phyloP scores from a whole-genome alignment of 148 eudicot species.

The Rhododendron simsii region DNA sequence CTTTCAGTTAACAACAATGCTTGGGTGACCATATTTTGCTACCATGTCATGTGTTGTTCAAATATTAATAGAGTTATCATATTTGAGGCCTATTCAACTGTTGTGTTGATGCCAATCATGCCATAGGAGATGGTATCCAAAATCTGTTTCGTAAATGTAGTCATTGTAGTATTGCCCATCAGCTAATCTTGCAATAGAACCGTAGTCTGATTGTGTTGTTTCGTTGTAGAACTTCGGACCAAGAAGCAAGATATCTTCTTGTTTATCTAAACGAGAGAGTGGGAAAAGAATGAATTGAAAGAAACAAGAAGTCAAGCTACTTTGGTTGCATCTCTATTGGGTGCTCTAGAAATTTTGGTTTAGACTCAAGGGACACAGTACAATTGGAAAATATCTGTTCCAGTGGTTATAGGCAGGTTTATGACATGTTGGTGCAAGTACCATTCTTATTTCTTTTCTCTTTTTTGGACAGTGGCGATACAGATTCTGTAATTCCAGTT shows the following conservation, averaged over 20 bases:
- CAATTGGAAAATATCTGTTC: neutral
- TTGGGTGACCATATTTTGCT: neutral
- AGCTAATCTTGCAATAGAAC: neutral
- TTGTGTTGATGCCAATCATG: neutral
- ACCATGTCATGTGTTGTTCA: neutral
- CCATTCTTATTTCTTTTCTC: neutral
- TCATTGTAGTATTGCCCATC: neutral
- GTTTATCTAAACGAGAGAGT: neutral
- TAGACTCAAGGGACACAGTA: neutral
- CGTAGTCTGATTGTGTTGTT: neutral
- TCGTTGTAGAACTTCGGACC: neutral
- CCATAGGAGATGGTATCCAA: neutral
- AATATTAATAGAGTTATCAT: neutral
- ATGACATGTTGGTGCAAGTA: neutral
- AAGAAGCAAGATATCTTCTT: neutral
- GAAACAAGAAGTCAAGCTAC: neutral
- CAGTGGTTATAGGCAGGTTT: neutral
- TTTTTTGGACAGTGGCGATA: conserved; percentile 64
- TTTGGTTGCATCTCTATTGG: neutral
- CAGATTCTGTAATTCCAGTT: conserved; percentile 85
- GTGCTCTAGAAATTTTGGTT: neutral
- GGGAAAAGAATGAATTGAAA: neutral
- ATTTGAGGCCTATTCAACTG: neutral
- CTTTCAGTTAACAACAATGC: neutral
- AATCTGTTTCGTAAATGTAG: neutral